Conservation (phyloP, 371 early-diverging fungal genomes). For the Nosema muscidifuracis region DNA sequence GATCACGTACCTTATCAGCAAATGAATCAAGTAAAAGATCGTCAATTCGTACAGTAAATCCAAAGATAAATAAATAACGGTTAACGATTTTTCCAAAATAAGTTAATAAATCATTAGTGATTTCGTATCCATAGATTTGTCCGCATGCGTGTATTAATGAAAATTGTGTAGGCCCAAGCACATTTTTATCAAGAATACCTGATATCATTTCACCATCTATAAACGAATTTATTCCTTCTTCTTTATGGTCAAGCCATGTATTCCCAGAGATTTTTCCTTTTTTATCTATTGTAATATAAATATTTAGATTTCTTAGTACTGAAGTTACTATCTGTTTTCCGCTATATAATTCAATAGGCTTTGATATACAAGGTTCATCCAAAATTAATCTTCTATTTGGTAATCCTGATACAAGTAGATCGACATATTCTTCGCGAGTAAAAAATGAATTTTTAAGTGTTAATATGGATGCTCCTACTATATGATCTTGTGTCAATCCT, state of each 20-base stretch:
- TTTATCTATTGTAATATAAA: slow-evolving; percentile 72
- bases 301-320: slow-evolving; percentile 40
- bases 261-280: slow-evolving; percentile 73
- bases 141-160: slow-evolving; percentile 90
- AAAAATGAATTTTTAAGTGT: slow-evolving; percentile 80
- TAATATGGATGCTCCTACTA: slow-evolving; percentile 88
- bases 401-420: slow-evolving; percentile 76
- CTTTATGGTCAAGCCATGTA: slow-evolving; percentile 73
- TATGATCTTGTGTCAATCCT: slow-evolving; percentile 98
- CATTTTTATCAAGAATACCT: slow-evolving; percentile 91
- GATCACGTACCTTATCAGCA: slow-evolving; percentile 38
- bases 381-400: slow-evolving; percentile 21
- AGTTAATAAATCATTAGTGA: slow-evolving; percentile 82
- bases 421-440: slow-evolving; percentile 77
- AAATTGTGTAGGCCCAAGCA: slow-evolving; percentile 82
- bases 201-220: slow-evolving; percentile 76
- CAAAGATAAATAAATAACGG: slow-evolving; percentile 74
- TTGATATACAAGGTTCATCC: slow-evolving; percentile 59
- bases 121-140: slow-evolving; percentile 83
- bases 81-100: slow-evolving; percentile 85
- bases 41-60: slow-evolving; percentile 95
- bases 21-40: slow-evolving; percentile 71
- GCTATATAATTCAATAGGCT: slow-evolving; percentile 81
- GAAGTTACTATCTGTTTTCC: slow-evolving; percentile 79
- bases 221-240: slow-evolving; percentile 73